A percentile compares a stretch with the other conserved stretches of the same genome.
These are phyloP conservation scores for Fusarium drepaniforme DNA, from an alignment of 2,329 filamentous ascomycete species.

Conservation along the genomic window DNA sequence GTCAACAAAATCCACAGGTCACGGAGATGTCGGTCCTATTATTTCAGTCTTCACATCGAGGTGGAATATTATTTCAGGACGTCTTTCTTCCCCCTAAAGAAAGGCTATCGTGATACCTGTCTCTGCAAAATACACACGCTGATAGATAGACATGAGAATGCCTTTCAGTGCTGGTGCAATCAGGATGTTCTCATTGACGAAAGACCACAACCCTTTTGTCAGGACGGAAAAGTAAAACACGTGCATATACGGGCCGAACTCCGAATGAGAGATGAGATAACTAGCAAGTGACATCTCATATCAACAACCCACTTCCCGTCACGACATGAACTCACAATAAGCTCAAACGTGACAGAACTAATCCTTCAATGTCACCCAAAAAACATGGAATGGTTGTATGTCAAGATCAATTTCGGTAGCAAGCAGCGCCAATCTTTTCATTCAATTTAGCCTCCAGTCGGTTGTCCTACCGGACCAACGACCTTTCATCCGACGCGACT, in stretches of 20 bases:
- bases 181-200: background rate
- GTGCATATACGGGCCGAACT: background rate
- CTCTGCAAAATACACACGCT: too few species aligned
- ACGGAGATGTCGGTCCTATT: background rate
- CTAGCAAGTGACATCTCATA: background rate
- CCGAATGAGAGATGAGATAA: background rate
- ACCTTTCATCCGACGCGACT: background rate
- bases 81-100: background rate
- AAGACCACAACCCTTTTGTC: background rate
- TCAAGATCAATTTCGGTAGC: background rate
- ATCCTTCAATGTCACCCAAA: background rate
- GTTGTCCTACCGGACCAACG: background rate
- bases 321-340: background rate
- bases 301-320: background rate
- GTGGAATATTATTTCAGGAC: background rate
- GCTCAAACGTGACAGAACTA: background rate
- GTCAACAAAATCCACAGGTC: background rate
- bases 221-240: background rate
- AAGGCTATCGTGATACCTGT: background rate
- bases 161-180: too few species aligned
- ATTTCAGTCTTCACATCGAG: background rate
- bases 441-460: background rate
- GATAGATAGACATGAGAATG: too few species aligned
- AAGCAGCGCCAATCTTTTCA: background rate
- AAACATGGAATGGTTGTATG: background rate